A percentile compares a stretch with the other conserved stretches of the same genome.
Evolutionary conservation across 192 early-diverging fungal genomes (phyloP).

Genomic region (Gorgonomyces haynaldii): DNA sequence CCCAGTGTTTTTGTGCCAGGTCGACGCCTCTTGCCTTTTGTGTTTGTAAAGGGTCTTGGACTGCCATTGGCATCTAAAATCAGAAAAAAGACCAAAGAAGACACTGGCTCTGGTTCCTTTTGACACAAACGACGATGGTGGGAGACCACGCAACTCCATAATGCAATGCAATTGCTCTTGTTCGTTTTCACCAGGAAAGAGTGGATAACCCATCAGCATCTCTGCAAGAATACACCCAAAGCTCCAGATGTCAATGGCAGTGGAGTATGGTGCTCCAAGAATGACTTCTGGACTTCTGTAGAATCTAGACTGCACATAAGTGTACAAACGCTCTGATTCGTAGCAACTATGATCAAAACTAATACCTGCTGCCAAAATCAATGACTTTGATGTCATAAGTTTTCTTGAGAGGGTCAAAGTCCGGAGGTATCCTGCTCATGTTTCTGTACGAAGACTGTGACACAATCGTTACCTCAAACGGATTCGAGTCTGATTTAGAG

Average conservation of each 20-base stretch:
- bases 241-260: slow-evolving; percentile 95
- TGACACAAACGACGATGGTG: slow-evolving; percentile 61
- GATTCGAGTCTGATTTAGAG: slow-evolving; percentile 13
- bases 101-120: slow-evolving; percentile 65
- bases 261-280: slow-evolving; percentile 68
- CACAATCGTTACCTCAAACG: slow-evolving; percentile 4
- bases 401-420: slow-evolving; percentile 21
- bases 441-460: slow-evolving; percentile 4
- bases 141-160: slow-evolving; percentile 84
- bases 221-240: slow-evolving; percentile 93
- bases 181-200: slow-evolving; percentile 97
- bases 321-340: slow-evolving; percentile 87
- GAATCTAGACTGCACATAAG: slow-evolving; percentile 94
- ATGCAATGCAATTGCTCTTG: slow-evolving; percentile 91
- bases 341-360: slow-evolving; percentile 94
- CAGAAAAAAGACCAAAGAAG: slow-evolving; percentile 63
- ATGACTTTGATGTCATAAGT: slow-evolving; percentile 83
- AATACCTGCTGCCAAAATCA: slow-evolving; percentile 96
- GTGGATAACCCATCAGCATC: slow-evolving; percentile 66
- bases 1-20: slow-evolving; percentile 67
- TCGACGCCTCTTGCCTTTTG: slow-evolving; percentile 79
- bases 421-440: no score
- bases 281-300: slow-evolving; percentile 97
- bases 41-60: slow-evolving; percentile 53
- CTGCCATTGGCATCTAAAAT: slow-evolving; percentile 12